Percentiles rank a stretch among this genome's conserved stretches.
Conservation (phyloP, 139 green algal genomes). For the Chlorella sp. region DNA sequence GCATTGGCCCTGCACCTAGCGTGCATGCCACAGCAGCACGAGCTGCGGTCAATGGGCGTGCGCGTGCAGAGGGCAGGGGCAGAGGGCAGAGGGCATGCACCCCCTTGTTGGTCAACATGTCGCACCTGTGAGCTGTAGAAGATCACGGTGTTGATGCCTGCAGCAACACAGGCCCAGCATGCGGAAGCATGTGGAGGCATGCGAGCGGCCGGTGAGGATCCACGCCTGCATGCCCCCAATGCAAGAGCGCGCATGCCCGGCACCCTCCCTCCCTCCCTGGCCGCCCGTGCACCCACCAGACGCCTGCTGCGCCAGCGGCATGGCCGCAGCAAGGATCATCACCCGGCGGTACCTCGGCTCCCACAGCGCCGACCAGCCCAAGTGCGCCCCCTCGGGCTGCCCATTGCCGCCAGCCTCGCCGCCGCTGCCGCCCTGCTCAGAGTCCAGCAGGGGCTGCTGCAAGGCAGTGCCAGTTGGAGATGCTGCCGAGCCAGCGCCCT, state of each 20-base stretch:
- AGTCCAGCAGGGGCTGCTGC: constrained; percentile 24
- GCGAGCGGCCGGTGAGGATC: too few relatives aligned
- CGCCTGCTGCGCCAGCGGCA: constrained; percentile 80
- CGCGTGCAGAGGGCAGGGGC: too few relatives aligned
- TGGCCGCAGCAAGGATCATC: constrained; percentile 62
- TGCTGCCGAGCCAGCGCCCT: not conserved
- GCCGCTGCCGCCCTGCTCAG: not conserved
- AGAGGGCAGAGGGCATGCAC: too few relatives aligned
- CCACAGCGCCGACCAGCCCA: constrained; percentile 47
- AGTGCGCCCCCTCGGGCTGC: not conserved
- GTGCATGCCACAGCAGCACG: not conserved
- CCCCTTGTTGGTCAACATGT: too few relatives aligned
- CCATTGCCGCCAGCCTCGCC: not conserved
- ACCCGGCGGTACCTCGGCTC: constrained; percentile 57
- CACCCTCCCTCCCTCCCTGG: too few relatives aligned
- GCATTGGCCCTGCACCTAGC: too few relatives aligned
- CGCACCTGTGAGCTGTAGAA: constrained; percentile 67
- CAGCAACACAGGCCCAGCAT: not conserved
- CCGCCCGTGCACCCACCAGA: constrained; percentile 39
- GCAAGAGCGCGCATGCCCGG: too few relatives aligned
- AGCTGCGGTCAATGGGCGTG: not conserved
- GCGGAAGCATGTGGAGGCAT: too few relatives aligned
- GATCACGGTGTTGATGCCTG: constrained; percentile 87
- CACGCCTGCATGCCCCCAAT: too few relatives aligned
- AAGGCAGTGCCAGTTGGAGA: not conserved